Conservation (phyloP, 1,284 basidiomycete species). For the Cutaneotrichosporon sp. region DNA sequence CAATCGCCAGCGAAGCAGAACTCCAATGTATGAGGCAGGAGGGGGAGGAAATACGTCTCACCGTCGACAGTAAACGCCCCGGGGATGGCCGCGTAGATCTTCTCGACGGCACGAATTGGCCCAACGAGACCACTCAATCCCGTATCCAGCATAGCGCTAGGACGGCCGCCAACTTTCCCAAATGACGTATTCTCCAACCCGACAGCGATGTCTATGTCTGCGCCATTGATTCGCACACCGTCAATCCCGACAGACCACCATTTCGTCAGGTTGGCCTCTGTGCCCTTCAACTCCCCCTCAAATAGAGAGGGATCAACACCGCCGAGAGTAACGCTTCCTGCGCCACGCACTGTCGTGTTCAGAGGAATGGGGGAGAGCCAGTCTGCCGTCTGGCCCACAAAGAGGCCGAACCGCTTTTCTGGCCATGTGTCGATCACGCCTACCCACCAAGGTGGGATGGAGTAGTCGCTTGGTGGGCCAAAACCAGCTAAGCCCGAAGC, state of each 20-base stretch:
- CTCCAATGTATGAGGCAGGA: neutral
- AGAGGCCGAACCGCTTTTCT: constrained; percentile 3
- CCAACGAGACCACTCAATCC: neutral
- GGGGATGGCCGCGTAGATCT: neutral
- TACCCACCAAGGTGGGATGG: neutral
- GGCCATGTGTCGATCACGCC: constrained; percentile 4
- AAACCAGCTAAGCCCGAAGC: neutral
- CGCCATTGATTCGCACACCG: neutral
- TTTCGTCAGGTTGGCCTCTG: constrained; percentile 51
- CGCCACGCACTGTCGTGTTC: neutral
- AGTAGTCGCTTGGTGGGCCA: neutral
- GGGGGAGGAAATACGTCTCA: constrained; percentile 1
- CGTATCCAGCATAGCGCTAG: constrained; percentile 1
- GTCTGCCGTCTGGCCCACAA: constrained; percentile 1
- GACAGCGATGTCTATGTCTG: neutral
- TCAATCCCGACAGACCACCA: constrained; percentile 5
- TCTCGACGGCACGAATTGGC: neutral
- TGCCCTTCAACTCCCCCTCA: constrained; percentile 5
- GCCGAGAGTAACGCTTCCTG: constrained; percentile 6
- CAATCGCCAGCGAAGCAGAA: constrained; percentile 1
- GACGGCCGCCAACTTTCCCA: neutral
- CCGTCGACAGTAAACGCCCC: neutral
- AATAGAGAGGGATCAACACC: constrained; percentile 6
- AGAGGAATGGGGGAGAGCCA: neutral
- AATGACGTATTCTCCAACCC: neutral